These are phyloP conservation scores for Hemerocallis citrina DNA, from an alignment of 106 monocot genomes.

Conservation along the genomic window DNA sequence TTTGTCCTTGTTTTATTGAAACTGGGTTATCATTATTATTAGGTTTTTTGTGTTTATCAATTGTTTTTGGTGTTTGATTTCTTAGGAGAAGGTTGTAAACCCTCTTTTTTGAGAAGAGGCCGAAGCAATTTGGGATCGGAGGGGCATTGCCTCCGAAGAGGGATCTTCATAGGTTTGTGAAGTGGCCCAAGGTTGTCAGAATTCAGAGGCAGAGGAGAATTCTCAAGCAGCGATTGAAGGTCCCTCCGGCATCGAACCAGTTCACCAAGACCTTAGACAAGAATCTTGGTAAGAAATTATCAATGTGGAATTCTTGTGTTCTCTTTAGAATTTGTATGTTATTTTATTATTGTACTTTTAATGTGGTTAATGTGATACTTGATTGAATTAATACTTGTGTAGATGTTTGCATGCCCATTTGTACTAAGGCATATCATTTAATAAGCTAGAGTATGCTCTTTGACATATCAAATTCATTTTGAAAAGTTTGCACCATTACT, in stretches of 20 bases:
- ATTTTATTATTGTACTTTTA: too few relatives aligned
- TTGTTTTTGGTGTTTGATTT: not conserved
- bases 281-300: conserved; percentile 88
- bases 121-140: conserved; percentile 94
- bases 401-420: too few relatives aligned
- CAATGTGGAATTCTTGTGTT: too few relatives aligned
- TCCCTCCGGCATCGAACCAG: conserved; percentile 81
- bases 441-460: too few relatives aligned
- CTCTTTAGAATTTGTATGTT: too few relatives aligned
- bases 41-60: not conserved
- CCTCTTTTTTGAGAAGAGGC: conserved; percentile 80
- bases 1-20: too few relatives aligned
- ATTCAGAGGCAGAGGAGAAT: conserved; percentile 93
- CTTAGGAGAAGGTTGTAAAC: conserved; percentile 61
- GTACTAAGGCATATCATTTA: too few relatives aligned
- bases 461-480: too few relatives aligned
- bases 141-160: conserved; percentile 90
- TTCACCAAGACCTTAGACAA: conserved; percentile 85
- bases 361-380: too few relatives aligned
- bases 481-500: too few relatives aligned
- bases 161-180: conserved; percentile 81
- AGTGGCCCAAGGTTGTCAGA: conserved; percentile 87
- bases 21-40: too few relatives aligned
- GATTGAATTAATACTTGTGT: too few relatives aligned
- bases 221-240: conserved; percentile 91